Base-by-base conservation (phyloP, 1,139 yeast genomes). In the Taphrina pruni region DNA sequence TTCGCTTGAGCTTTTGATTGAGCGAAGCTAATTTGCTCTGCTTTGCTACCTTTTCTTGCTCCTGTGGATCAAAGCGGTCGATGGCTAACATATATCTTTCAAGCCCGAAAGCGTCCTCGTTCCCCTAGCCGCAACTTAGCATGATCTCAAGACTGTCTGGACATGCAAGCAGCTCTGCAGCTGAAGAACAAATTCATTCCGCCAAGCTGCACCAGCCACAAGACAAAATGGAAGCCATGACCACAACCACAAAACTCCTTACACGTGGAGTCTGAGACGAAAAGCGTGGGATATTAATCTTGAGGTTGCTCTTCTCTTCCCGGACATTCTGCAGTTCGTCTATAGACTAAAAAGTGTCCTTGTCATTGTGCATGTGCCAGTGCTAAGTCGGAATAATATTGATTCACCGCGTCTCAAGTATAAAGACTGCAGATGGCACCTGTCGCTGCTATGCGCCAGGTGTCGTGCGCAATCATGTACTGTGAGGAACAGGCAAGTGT, bases 1-100 rank as follows among this genome's bases (percentile, higher is more conserved):
- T 58, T 45, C 62, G 51, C 26, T 58, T 58, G 32, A 58, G 43
- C 11, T 54, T 52, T 14, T 58, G 51, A 45, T 58, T 58, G 52
- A 58, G 32, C 8, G 52, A 45, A n/a, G 51, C 54, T 20, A 58
- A 17, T 26, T 36, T 58, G 62, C 26, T 21, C 54, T 43, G 26
- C 41, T 58, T 58, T 1, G 20, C 41, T 21, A 11, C 26, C 32
- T 38, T 32, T 17, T 38, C 38, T 58, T 46, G 54, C 32, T 46
- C 38, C 43, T 52, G 21, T 26, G 62, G 62, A 21, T 58, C 62
- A 20, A 36, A 58, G 8, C 62, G 51, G 26, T 38, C 62, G 26
- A 58, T 32, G 8, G 62, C 43, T 7, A 58, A 58, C 62, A 58
- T 58, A 7, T 9, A 32, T 1, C n/a, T 4, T 2, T 21, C 21